A percentile compares a stretch with the other conserved stretches of the same genome.
Evolutionary conservation across 352 stramenopile species (phyloP).

Genomic region (Blastocystis sp.): DNA sequence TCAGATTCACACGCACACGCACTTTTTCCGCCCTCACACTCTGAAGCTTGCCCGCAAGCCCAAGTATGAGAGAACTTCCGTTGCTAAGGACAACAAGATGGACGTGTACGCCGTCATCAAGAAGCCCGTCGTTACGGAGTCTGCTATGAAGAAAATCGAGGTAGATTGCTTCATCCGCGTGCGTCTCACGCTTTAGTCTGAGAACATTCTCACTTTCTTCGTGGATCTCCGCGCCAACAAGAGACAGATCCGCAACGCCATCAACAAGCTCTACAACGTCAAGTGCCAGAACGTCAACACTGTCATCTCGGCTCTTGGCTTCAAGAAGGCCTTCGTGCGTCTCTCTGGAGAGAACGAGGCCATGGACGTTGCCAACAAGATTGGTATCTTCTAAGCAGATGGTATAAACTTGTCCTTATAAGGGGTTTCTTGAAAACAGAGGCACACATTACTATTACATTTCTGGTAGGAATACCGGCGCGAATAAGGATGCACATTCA

Average conservation of each 20-base stretch:
- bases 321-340: constrained; percentile 96
- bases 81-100: constrained; percentile 84
- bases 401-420: constrained; percentile 54
- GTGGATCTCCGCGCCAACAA: constrained; percentile 97
- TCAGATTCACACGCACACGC: constrained; percentile 96
- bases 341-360: constrained; percentile 28
- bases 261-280: constrained; percentile 99
- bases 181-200: constrained; percentile 29
- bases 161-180: neutral
- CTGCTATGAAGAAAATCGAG: constrained; percentile 68
- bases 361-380: constrained; percentile 48
- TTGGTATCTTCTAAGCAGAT: constrained; percentile 33
- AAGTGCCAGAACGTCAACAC: constrained; percentile 99
- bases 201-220: constrained; percentile 67
- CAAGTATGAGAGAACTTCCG: constrained; percentile 89
- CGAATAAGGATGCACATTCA: constrained; percentile 44
- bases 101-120: constrained; percentile 99
- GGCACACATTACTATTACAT: constrained; percentile 24
- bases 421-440: neutral
- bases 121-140: constrained; percentile 73
- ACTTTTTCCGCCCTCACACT: constrained; percentile 99
- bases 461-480: constrained; percentile 8
- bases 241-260: constrained; percentile 98
- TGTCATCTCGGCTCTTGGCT: constrained; percentile 93
- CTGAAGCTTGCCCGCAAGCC: constrained; percentile 88